Conservation (phyloP, 306 rosid genomes). For the Begonia loranthoides region DNA sequence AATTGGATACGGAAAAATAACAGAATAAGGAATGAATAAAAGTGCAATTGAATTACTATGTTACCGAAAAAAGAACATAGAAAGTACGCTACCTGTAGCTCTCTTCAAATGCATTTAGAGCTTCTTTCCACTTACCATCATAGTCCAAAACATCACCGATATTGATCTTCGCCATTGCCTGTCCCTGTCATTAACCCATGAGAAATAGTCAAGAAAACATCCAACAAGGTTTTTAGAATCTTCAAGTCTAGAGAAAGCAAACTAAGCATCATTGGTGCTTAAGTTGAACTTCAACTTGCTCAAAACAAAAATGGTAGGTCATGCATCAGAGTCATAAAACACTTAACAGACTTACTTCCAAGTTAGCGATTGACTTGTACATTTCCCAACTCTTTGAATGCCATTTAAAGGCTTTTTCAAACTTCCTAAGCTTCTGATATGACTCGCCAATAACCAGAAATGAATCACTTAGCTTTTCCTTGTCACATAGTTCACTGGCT, state of each 20-base stretch:
- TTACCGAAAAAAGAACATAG: no score
- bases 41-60: no score
- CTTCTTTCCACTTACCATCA: constrained; percentile 44
- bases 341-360: constrained; percentile 42
- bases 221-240: no score
- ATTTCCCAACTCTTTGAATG: constrained; percentile 63
- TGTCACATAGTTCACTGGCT: constrained; percentile 59
- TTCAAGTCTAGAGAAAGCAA: no score
- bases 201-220: constrained; percentile 1
- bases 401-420: constrained; percentile 66
- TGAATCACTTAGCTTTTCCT: constrained; percentile 61
- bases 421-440: constrained; percentile 62
- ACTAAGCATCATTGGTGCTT: no score
- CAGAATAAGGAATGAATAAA: no score
- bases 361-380: constrained; percentile 53
- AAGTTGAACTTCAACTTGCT: no score
- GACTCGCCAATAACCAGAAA: constrained; percentile 64
- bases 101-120: constrained; percentile 55
- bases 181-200: constrained; percentile 47
- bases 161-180: constrained; percentile 54
- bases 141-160: constrained; percentile 74
- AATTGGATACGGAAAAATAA: no score
- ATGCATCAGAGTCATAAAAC: constrained; percentile 1
- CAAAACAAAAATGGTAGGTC: no score
- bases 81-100: constrained; percentile 50